Base-by-base conservation (phyloP, 1,284 basidiomycete genomes). In the Cystobasidium sp. region DNA sequence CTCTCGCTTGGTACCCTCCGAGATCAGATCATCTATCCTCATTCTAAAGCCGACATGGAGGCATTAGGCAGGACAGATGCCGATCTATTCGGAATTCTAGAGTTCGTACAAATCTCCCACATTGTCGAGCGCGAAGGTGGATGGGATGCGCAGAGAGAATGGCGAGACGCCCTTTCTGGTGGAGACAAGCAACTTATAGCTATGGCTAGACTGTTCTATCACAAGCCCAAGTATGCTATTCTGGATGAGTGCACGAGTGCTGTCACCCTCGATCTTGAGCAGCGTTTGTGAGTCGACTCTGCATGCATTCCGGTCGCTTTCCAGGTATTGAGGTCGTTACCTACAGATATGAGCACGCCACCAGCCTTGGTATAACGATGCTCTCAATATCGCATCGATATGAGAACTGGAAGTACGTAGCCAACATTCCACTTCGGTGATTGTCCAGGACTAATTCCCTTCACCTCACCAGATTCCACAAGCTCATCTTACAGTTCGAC, bases 111-210 rank as follows among this genome's bases (percentile, higher is more conserved):
- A 78, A 93, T 99, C 89, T 90, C 90, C 46, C 84, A 86, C 80
- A 88, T 98, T 75, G 92, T 98, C 12, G 91, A 93, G 79, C 88
- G 95, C n/a, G 96, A 98, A 83, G 96, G 96, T 12, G 96, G 96
- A 16, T 97, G 94, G 94, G 91, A 93, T 79, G 86, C 87, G 1
- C 87, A 88, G 43, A 87, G 90, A 69, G 96, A 98, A 80, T 99
- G 96, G 96, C 87, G 93, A 75, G 94, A 97, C 82, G 89, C 92
- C 0, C 84, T 99, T 44, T 93, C 91, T 78, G 95, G 82, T 1
- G 86, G 85, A 7, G 86, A 87, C 80, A 87, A 87, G 80, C 86
- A 87, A 81, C 80, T 96, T 82, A 92, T 99, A 76, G 96, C 96
- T 0, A 98, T 97, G 94, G 95, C 94, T 6, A 86, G 96, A 76